Evolutionary conservation across 2,329 filamentous ascomycete genomes (phyloP).

Genomic region (Simplicillium sp.): DNA sequence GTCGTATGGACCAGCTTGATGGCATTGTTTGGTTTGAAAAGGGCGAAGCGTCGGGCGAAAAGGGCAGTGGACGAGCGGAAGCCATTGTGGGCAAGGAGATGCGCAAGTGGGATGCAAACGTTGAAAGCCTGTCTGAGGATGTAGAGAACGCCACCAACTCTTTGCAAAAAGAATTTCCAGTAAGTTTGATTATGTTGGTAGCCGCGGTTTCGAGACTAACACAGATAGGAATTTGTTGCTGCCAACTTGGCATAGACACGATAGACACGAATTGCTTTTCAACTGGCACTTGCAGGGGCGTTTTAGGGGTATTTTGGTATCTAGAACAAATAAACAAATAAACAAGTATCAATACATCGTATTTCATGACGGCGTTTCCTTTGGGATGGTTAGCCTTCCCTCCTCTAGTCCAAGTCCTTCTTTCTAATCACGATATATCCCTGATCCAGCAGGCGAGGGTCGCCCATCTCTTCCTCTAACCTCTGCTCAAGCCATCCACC

Average conservation of each 20-base stretch:
- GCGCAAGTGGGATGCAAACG: slow-evolving; percentile 80
- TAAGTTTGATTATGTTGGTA: too few relatives aligned
- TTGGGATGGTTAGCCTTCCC: too few relatives aligned
- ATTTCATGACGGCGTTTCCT: background rate
- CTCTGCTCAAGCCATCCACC: slow-evolving; percentile 9
- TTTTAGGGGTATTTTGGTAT: slow-evolving; percentile 41
- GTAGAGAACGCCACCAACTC: slow-evolving; percentile 79
- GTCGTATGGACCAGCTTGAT: slow-evolving; percentile 90
- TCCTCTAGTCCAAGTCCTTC: slow-evolving; percentile 38
- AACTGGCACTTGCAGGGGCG: slow-evolving; percentile 33
- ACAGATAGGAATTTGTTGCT: slow-evolving; percentile 43
- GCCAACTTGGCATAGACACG: slow-evolving; percentile 31
- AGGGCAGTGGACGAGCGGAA: slow-evolving; percentile 56
- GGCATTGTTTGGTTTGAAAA: slow-evolving; percentile 78
- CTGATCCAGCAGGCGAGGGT: slow-evolving; percentile 33
- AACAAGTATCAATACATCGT: background rate
- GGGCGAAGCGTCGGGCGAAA: slow-evolving; percentile 60
- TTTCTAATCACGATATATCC: slow-evolving; percentile 46
- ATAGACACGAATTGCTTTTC: slow-evolving; percentile 5
- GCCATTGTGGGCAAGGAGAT: slow-evolving; percentile 60
- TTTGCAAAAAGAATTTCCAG: slow-evolving; percentile 73
- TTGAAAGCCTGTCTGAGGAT: slow-evolving; percentile 78
- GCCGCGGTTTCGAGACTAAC: slow-evolving; percentile 9
- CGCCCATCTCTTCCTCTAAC: slow-evolving; percentile 41
- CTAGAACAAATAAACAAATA: slow-evolving; percentile 6